phyloP scores from a whole-genome alignment of 2,329 filamentous ascomycete species.

The Aspergillus fumigatiaffinis region DNA sequence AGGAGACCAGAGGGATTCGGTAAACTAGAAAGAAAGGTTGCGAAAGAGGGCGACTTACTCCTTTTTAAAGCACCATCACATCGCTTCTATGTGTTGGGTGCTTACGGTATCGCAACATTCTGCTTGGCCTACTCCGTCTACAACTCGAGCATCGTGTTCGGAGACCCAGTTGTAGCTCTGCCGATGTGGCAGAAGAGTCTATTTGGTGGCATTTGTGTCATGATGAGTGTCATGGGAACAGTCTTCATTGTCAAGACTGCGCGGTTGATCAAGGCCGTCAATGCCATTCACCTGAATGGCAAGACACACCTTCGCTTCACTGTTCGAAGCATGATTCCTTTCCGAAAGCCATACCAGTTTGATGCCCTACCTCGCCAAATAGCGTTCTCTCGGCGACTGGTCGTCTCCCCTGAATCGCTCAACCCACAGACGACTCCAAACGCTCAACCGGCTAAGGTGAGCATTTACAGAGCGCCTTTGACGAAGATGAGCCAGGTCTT shows the following conservation, averaged over 20 bases:
- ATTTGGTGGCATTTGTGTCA: constrained; percentile 56
- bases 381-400: constrained; percentile 30
- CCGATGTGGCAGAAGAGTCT: constrained; percentile 55
- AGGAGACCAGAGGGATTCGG: constrained; percentile 44
- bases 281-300: constrained; percentile 42
- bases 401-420: constrained; percentile 25
- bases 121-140: constrained; percentile 51
- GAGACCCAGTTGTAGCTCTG: constrained; percentile 50
- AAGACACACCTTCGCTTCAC: constrained; percentile 32
- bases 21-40: constrained; percentile 49
- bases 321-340: constrained; percentile 36
- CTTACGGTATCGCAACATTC: constrained; percentile 54
- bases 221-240: constrained; percentile 58
- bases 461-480: constrained; percentile 32
- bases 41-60: constrained; percentile 52
- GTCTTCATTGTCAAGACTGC: constrained; percentile 57
- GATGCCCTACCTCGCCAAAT: constrained; percentile 32
- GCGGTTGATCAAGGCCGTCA: constrained; percentile 56
- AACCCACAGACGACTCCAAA: constrained; percentile 14
- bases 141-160: constrained; percentile 50
- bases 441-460: constrained; percentile 12
- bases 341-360: constrained; percentile 33
- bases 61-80: constrained; percentile 65
- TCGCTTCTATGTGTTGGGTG: constrained; percentile 58
- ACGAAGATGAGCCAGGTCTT: constrained; percentile 26